phyloP scores from a whole-genome alignment of 306 rosid genomes.

The Malus sylvestris region DNA sequence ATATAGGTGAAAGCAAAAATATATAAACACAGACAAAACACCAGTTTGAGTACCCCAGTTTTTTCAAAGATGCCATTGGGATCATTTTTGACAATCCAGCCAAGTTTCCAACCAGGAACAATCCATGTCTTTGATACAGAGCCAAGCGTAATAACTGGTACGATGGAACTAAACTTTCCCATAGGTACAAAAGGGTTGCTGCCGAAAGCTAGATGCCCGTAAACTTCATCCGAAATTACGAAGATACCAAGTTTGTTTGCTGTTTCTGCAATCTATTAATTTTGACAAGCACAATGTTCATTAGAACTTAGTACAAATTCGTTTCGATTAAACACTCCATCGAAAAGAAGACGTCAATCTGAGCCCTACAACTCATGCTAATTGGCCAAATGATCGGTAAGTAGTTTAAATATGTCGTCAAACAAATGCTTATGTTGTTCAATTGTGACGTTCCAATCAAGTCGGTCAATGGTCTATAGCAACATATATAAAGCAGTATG shows the following conservation, averaged over 20 bases:
- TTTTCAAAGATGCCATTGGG: constrained; percentile 34
- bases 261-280: constrained; percentile 45
- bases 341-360: background rate
- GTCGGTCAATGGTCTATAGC: background rate
- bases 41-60: constrained; percentile 32
- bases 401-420: background rate
- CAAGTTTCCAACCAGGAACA: constrained; percentile 70
- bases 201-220: constrained; percentile 41
- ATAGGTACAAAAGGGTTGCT: constrained; percentile 56
- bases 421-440: no score
- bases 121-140: constrained; percentile 57
- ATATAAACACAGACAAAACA: background rate
- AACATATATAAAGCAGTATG: background rate
- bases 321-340: background rate
- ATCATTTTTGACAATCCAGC: constrained; percentile 57
- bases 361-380: background rate
- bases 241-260: constrained; percentile 52
- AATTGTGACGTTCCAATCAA: background rate
- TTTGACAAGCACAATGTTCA: background rate
- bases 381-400: background rate
- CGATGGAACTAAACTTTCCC: constrained; percentile 46
- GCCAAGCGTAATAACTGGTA: constrained; percentile 55
- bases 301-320: background rate
- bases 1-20: no score
- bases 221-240: constrained; percentile 61